Base-by-base conservation (phyloP, 768 basidiomycete genomes). In the Psilocybe cubensis region DNA sequence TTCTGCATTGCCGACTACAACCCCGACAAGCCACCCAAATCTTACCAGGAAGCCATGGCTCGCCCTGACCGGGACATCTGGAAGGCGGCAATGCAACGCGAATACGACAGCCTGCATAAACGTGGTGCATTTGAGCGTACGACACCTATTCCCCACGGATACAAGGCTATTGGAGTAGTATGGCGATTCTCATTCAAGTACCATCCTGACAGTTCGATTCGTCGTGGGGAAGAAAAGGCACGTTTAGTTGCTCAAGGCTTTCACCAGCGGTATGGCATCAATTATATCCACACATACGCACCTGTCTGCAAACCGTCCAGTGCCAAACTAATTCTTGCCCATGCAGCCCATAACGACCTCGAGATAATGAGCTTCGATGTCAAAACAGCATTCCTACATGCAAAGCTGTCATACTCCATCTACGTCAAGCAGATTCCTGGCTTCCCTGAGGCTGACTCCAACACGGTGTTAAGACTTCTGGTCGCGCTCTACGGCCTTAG, bases 141-240 rank as follows among this genome's bases (percentile, higher is more conserved):
- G 0, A 28, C 27, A 8, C 42, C 41, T 1, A 57, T 71, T 0
- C 76, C 75, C 0, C 14, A 42, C 23, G 71, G 63, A 20, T 57
- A 63, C 0, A 70, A 67, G 21, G 58, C 71, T 0, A 70, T 80
- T 17, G 67, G 66, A 0, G 59, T 66, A 10, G 53, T 56, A 5
- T 78, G 77, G 77, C 74, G 75, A 1, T 77, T 68, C 55, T 65
- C 61, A 1, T 60, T 69, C 49, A 84, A 84, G 65, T 62, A 57
- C 28, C 66, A 81, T 57, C 53, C 67, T 1, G 57, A 74, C 29
- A 79, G 77, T 4, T 59, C 61, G 0, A 70, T 79, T 17, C 60
- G 62, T 0, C 27, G 27, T 24, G 70, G 70, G 0, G 67, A 58
- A 40, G 65, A 67, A 40, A 75, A 71, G 54, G 72, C 70, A 4